Evolutionary conservation across 2,329 filamentous ascomycete species (phyloP).

Genomic region (Metarhizium album): DNA sequence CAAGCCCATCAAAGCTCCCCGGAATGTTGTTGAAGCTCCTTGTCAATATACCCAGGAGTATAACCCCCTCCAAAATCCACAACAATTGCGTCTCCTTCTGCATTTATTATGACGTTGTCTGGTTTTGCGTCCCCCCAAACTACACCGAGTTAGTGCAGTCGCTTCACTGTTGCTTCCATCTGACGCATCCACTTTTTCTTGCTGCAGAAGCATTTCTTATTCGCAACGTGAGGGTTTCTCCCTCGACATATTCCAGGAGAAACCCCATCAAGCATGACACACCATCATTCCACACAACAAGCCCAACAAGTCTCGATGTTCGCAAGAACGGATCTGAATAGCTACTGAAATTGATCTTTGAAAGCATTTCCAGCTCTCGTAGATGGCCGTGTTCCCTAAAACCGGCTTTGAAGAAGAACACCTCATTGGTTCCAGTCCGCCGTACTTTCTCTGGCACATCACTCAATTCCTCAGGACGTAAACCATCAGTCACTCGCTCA

Average conservation of each 20-base stretch:
- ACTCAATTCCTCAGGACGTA: neutral
- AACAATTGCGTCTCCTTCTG: slow-evolving; percentile 7
- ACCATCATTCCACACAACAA: slow-evolving; percentile 12
- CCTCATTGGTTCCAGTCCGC: neutral
- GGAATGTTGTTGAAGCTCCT: slow-evolving; percentile 1
- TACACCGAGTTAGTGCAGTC: slow-evolving; percentile 8
- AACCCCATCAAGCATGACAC: neutral
- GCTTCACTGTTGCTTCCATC: slow-evolving; percentile 8
- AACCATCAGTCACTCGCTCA: neutral
- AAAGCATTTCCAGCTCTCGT: slow-evolving; percentile 7
- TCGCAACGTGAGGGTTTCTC: slow-evolving; percentile 2
- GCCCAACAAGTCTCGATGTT: slow-evolving; percentile 9
- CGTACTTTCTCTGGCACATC: slow-evolving; percentile 5
- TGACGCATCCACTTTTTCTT: slow-evolving; percentile 10
- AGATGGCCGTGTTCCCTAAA: slow-evolving; percentile 5
- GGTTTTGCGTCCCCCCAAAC: slow-evolving; percentile 10
- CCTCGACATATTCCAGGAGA: too few relatives aligned
- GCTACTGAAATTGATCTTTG: neutral
- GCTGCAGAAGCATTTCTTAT: neutral
- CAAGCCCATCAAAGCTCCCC: slow-evolving; percentile 1
- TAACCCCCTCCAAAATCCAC: slow-evolving; percentile 8
- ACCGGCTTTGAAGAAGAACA: slow-evolving; percentile 8
- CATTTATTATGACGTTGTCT: slow-evolving; percentile 9
- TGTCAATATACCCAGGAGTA: slow-evolving; percentile 3
- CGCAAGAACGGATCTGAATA: neutral